Evolutionary conservation across 306 rosid species (phyloP).

Genomic region (Cucurbita ficifolia): DNA sequence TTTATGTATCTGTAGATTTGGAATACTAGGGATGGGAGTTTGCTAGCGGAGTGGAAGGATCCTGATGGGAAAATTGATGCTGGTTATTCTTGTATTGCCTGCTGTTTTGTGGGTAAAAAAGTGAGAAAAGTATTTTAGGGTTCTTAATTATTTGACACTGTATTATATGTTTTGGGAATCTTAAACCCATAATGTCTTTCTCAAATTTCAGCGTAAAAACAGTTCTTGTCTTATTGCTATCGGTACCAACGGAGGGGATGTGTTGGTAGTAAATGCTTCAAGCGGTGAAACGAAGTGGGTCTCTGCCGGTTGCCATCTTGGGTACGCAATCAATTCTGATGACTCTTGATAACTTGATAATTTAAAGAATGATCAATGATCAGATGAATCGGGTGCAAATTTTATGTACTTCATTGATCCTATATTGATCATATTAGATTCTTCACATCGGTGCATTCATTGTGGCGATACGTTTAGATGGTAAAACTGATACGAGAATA

Average conservation of each 20-base stretch:
- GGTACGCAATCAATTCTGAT: conserved; percentile 18
- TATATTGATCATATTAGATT: background rate
- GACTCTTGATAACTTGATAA: background rate
- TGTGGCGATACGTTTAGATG: background rate
- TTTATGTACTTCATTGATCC: background rate
- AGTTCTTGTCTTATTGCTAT: conserved; percentile 32
- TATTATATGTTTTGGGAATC: background rate
- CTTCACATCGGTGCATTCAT: background rate
- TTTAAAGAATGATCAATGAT: background rate
- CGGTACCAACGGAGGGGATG: conserved; percentile 19
- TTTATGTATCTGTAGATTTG: no score
- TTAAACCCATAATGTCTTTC: background rate
- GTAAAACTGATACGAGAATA: background rate
- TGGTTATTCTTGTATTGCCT: no score
- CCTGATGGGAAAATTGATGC: no score
- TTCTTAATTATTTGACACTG: no score
- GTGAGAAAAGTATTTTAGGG: no score
- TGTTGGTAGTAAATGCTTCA: conserved; percentile 26
- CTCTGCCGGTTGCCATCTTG: conserved; percentile 14
- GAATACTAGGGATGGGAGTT: no score
- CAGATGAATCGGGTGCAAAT: background rate
- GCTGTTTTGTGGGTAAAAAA: no score
- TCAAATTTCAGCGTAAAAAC: conserved; percentile 24
- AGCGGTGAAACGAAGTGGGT: conserved; percentile 32
- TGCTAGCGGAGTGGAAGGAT: no score